Conservation (phyloP, 2,329 filamentous ascomycete species). For the Venturia aucupariae region DNA sequence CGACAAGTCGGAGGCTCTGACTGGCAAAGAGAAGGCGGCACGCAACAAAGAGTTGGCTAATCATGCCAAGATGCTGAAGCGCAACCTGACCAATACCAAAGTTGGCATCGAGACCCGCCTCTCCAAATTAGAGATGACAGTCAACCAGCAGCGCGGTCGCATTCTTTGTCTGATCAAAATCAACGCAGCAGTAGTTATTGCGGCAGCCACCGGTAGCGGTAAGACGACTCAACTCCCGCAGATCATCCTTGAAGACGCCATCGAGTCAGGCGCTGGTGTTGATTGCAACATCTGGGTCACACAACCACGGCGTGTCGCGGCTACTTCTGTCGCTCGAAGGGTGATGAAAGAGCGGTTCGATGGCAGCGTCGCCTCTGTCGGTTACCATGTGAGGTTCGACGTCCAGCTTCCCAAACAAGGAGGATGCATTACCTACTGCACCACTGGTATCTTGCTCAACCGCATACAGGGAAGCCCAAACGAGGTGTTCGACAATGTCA, state of each 20-base stretch:
- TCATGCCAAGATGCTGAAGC: neutral
- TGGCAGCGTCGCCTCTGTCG: slow-evolving; percentile 29
- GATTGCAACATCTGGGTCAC: slow-evolving; percentile 42
- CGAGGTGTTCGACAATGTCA: slow-evolving; percentile 31
- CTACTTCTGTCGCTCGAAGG: slow-evolving; percentile 37
- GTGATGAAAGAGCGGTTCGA: slow-evolving; percentile 40
- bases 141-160: slow-evolving; percentile 29
- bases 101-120: slow-evolving; percentile 23
- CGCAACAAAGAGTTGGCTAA: neutral
- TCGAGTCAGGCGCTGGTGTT: slow-evolving; percentile 29
- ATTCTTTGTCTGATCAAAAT: slow-evolving; percentile 33
- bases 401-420: slow-evolving; percentile 26
- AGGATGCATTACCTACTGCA: slow-evolving; percentile 42
- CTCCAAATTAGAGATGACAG: slow-evolving; percentile 26
- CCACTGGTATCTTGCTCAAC: slow-evolving; percentile 39
- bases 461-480: slow-evolving; percentile 34
- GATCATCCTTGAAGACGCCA: slow-evolving; percentile 42
- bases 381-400: slow-evolving; percentile 21
- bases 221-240: slow-evolving; percentile 46
- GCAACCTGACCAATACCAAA: neutral
- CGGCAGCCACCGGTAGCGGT: slow-evolving; percentile 38
- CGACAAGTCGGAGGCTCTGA: neutral
- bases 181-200: slow-evolving; percentile 36
- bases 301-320: slow-evolving; percentile 40
- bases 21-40: neutral